A percentile compares a stretch with the other conserved stretches of the same genome.
Conservation (phyloP, 2,329 filamentous ascomycete species). For the Phoma sp. region DNA sequence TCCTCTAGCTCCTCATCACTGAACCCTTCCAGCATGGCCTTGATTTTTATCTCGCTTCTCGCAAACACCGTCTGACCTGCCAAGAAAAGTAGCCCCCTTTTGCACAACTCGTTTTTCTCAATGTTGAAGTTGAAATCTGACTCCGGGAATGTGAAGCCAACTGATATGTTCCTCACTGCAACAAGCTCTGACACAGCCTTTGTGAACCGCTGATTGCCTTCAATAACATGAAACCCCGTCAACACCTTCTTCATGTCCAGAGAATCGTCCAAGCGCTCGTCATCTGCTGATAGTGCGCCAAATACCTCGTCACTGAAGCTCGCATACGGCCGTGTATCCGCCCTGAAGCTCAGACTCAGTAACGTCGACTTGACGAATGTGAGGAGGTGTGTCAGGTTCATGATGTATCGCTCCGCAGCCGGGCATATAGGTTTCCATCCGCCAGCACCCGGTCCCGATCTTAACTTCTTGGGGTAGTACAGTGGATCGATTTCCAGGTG, state of each 20-base stretch:
- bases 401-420: slow-evolving; percentile 31
- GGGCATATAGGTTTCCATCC: slow-evolving; percentile 27
- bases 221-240: slow-evolving; percentile 34
- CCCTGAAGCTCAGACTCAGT: slow-evolving; percentile 20
- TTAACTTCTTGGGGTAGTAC: slow-evolving; percentile 26
- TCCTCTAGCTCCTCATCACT: slow-evolving; percentile 18
- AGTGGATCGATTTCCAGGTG: slow-evolving; percentile 40
- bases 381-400: slow-evolving; percentile 27
- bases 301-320: slow-evolving; percentile 6
- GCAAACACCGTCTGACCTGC: slow-evolving; percentile 41
- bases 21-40: slow-evolving; percentile 27
- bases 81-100: slow-evolving; percentile 31
- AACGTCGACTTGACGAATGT: slow-evolving; percentile 18
- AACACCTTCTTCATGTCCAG: slow-evolving; percentile 31
- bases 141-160: slow-evolving; percentile 42
- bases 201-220: slow-evolving; percentile 26
- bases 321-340: slow-evolving; percentile 24
- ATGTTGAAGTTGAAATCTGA: slow-evolving; percentile 35
- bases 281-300: not conserved
- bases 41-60: slow-evolving; percentile 36
- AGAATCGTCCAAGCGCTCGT: slow-evolving; percentile 4
- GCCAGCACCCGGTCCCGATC: not conserved
- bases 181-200: slow-evolving; percentile 24
- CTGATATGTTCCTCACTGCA: slow-evolving; percentile 15
- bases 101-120: slow-evolving; percentile 19